phyloP scores from a whole-genome alignment of 805 yeast species.

The Blastobotrys chiropterorum region DNA sequence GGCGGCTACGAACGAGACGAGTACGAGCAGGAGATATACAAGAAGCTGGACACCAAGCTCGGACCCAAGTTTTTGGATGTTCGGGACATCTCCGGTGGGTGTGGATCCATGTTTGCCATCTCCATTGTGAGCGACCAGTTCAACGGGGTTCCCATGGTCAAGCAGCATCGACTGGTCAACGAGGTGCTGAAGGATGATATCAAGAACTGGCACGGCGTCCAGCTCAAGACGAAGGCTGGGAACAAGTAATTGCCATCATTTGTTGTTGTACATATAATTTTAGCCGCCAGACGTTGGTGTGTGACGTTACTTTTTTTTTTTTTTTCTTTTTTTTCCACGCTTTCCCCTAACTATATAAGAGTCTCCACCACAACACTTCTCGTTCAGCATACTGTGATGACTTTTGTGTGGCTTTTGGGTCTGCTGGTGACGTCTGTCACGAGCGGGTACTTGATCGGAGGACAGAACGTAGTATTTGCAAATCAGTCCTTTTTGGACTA shows the following conservation, averaged over 20 bases:
- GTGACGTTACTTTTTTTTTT: neutral
- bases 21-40: slow-evolving; percentile 59
- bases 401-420: neutral
- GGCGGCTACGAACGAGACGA: slow-evolving; percentile 31
- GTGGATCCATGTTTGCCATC: slow-evolving; percentile 97
- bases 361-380: too few relatives aligned
- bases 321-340: neutral
- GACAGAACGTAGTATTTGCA: neutral
- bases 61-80: slow-evolving; percentile 61
- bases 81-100: slow-evolving; percentile 85
- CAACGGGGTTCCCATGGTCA: slow-evolving; percentile 75
- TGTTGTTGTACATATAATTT: neutral
- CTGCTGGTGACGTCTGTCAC: neutral
- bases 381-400: neutral
- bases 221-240: slow-evolving; percentile 61
- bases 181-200: slow-evolving; percentile 77
- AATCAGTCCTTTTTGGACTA: neutral
- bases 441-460: neutral
- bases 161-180: slow-evolving; percentile 90
- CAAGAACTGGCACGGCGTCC: slow-evolving; percentile 90
- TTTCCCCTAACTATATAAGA: too few relatives aligned
- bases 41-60: slow-evolving; percentile 48
- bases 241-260: neutral
- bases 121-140: slow-evolving; percentile 64
- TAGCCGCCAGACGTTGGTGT: neutral